Percentiles rank a stretch among this genome's conserved stretches.
These are phyloP conservation scores for Russula compacta DNA, from an alignment of 768 basidiomycete species.

Conservation along the genomic window DNA sequence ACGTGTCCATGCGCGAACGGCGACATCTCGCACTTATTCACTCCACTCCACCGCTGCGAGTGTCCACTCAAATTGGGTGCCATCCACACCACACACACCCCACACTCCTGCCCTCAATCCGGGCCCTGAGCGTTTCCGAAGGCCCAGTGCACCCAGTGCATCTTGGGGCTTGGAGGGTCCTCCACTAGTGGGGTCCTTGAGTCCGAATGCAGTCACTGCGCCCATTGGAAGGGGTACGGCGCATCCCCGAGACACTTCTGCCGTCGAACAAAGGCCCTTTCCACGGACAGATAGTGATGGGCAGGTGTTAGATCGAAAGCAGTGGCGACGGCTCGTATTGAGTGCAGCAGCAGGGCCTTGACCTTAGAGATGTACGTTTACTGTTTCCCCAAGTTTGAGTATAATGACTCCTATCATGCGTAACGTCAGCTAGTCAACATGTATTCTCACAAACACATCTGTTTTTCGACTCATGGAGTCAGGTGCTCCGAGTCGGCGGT, in stretches of 20 bases:
- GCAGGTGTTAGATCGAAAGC: not conserved
- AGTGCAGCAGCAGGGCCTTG: slow-evolving; percentile 2
- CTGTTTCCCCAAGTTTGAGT: not conserved
- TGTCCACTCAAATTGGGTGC: slow-evolving; percentile 7
- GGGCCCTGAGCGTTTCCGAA: not conserved
- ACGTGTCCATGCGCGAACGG: not conserved
- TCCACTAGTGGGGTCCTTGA: not conserved
- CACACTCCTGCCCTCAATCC: not conserved
- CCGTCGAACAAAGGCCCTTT: not conserved
- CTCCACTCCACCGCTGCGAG: slow-evolving; percentile 7
- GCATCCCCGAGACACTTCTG: not conserved
- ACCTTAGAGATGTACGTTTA: not conserved
- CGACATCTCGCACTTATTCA: not conserved
- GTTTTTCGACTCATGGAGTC: no score
- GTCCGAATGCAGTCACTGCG: not conserved
- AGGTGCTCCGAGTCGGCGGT: no score
- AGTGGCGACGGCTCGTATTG: slow-evolving; percentile 12
- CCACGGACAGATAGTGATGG: not conserved
- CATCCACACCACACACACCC: not conserved
- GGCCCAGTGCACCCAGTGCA: not conserved
- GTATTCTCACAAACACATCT: no score
- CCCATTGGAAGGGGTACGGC: not conserved
- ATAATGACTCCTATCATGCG: not conserved
- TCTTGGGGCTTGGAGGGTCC: not conserved
- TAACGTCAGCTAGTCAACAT: not conserved